These are phyloP conservation scores for Saturnispora diversa DNA, from an alignment of 805 yeast species.

Conservation along the genomic window DNA sequence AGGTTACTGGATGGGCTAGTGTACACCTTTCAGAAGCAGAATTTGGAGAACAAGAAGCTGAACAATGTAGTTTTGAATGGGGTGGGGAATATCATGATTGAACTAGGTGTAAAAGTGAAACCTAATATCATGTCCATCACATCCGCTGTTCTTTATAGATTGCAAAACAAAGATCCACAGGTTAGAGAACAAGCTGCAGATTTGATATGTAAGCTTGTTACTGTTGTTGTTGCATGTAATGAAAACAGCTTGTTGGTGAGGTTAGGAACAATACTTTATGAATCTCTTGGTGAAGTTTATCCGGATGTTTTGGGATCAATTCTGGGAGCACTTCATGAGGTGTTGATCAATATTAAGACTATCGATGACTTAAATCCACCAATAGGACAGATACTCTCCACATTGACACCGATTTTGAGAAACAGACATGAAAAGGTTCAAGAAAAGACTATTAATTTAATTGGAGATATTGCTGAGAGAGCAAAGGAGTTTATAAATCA, in stretches of 20 bases:
- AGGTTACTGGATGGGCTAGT: conserved; percentile 72
- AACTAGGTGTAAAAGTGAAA: conserved; percentile 55
- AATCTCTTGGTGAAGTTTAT: conserved; percentile 86
- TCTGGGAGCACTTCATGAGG: conserved; percentile 57
- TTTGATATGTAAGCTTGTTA: conserved; percentile 56
- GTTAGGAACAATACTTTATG: conserved; percentile 71
- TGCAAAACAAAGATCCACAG: conserved; percentile 62
- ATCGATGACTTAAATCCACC: conserved; percentile 68
- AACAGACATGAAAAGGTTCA: conserved; percentile 90
- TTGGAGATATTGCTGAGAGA: conserved; percentile 73
- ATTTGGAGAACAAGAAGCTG: conserved; percentile 35
- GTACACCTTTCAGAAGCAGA: conserved; percentile 75
- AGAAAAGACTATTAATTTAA: conserved; percentile 66
- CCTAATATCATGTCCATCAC: conserved; percentile 70
- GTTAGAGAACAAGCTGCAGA: conserved; percentile 83
- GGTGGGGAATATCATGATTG: conserved; percentile 52
- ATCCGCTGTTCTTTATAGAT: conserved; percentile 60
- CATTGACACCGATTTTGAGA: conserved; percentile 83
- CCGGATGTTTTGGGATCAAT: conserved; percentile 92
- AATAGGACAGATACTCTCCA: conserved; percentile 70
- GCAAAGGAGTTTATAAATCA: conserved; percentile 81
- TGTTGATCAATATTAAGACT: conserved; percentile 49
- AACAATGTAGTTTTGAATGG: conserved; percentile 43
- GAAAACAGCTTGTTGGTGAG: conserved; percentile 57
- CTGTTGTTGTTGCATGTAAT: conserved; percentile 55